Evolutionary conservation across 2,329 filamentous ascomycete species (phyloP).

Genomic region (Penicillium sp.): DNA sequence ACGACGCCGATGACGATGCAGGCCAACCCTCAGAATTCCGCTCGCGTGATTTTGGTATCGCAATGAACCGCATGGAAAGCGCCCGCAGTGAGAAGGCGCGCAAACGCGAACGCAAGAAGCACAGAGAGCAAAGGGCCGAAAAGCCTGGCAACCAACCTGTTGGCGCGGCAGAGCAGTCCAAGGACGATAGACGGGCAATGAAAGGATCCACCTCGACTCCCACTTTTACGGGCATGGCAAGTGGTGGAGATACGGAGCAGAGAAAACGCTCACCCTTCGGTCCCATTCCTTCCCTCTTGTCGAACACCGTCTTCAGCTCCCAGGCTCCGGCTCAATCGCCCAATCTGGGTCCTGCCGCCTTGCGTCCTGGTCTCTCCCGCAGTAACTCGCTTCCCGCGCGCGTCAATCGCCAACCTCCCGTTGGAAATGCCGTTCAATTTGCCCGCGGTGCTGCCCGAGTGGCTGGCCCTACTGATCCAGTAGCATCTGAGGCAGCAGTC

Average conservation of each 20-base stretch:
- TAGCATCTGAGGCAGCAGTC: constrained; percentile 10
- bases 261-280: constrained; percentile 33
- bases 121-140: constrained; percentile 12
- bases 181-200: constrained; percentile 12
- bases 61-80: constrained; percentile 15
- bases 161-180: constrained; percentile 3
- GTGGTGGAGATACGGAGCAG: constrained; percentile 18
- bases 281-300: constrained; percentile 34
- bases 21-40: constrained; percentile 25
- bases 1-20: constrained; percentile 31
- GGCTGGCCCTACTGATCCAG: constrained; percentile 18
- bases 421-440: constrained; percentile 38
- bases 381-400: constrained; percentile 36
- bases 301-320: constrained; percentile 38
- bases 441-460: constrained; percentile 36
- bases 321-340: constrained; percentile 13
- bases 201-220: constrained; percentile 18
- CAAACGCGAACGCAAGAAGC: constrained; percentile 26
- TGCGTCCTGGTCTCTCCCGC: constrained; percentile 27
- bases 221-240: constrained; percentile 12
- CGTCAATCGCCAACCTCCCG: constrained; percentile 27
- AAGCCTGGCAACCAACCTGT: constrained; percentile 19
- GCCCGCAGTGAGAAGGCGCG: constrained; percentile 14
- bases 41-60: constrained; percentile 33
- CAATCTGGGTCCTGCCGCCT: constrained; percentile 14